phyloP scores from a whole-genome alignment of 306 rosid genomes.

The Glycine latifolia region DNA sequence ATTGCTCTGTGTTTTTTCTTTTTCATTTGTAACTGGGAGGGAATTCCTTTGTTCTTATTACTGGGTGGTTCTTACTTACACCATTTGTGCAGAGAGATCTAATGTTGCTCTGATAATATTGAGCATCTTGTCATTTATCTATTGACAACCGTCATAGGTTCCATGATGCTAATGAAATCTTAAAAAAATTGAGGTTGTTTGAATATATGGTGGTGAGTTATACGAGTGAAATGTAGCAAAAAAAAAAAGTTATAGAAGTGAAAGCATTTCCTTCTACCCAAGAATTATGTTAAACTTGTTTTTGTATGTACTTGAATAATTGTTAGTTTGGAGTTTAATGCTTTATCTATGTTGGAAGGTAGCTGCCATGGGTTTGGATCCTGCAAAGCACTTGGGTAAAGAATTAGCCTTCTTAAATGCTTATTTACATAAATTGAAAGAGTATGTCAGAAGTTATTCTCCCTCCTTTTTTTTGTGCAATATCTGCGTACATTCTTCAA shows the following conservation, averaged over 20 bases:
- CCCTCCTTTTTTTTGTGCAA: conserved; percentile 23
- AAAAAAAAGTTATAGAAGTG: conserved; percentile 16
- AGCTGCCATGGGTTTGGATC: conserved; percentile 97
- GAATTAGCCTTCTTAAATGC: conserved; percentile 73
- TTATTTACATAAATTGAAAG: conserved; percentile 85
- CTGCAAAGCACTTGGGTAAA: conserved; percentile 93
- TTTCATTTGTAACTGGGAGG: conserved; percentile 32
- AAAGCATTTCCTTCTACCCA: conserved; percentile 35
- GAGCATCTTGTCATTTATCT: neutral
- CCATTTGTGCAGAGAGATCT: neutral
- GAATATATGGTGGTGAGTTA: no score
- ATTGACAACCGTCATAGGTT: no score
- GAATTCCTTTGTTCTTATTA: conserved; percentile 16
- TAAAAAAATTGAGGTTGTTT: no score
- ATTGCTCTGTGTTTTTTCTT: conserved; percentile 5
- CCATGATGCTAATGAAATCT: no score
- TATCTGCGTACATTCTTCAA: conserved; percentile 32
- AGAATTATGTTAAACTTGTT: conserved; percentile 38
- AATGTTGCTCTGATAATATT: no score
- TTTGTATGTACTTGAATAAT: conserved; percentile 37
- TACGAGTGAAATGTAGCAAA: conserved; percentile 11
- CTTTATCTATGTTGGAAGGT: conserved; percentile 66
- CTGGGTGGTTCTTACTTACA: conserved; percentile 19
- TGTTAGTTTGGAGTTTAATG: conserved; percentile 41
- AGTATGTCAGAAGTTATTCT: conserved; percentile 56